A percentile compares a stretch with the other conserved stretches of the same genome.
These are phyloP conservation scores for Elongisporangium anandrum DNA, from an alignment of 352 stramenopile species.

Conservation along the genomic window DNA sequence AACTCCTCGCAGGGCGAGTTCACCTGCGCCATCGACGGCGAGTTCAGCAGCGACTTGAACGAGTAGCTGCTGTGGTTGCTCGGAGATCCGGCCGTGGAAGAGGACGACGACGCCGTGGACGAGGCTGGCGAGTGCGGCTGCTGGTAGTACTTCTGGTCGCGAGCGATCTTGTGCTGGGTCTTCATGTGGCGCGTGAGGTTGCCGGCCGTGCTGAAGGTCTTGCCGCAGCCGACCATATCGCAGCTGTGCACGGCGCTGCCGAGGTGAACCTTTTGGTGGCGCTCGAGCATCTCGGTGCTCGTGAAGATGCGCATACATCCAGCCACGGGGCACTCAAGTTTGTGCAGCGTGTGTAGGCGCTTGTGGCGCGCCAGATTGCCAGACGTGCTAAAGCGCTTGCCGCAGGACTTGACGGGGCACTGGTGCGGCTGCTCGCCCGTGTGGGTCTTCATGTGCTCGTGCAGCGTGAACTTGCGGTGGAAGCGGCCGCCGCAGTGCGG, in stretches of 20 bases:
- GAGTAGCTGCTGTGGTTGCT: not conserved
- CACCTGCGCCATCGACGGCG: not conserved
- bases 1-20: constrained; percentile 27
- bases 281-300: constrained; percentile 43
- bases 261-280: constrained; percentile 46
- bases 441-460: constrained; percentile 77
- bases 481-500: constrained; percentile 47
- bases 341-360: constrained; percentile 48
- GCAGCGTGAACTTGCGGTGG: constrained; percentile 69
- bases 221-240: constrained; percentile 37
- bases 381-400: constrained; percentile 68
- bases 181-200: constrained; percentile 66
- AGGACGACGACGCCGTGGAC: not conserved
- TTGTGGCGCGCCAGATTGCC: constrained; percentile 70
- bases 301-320: constrained; percentile 45
- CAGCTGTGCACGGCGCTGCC: constrained; percentile 49
- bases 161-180: constrained; percentile 31
- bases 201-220: constrained; percentile 56
- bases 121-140: not conserved
- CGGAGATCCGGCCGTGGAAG: constrained; percentile 1
- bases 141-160: not conserved
- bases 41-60: not conserved
- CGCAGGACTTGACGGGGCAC: constrained; percentile 45
- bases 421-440: constrained; percentile 67
- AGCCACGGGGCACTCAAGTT: constrained; percentile 38